A percentile compares a stretch with the other conserved stretches of the same genome.
Conservation (phyloP, 78 protist species). For the Isochrysis galbana region DNA sequence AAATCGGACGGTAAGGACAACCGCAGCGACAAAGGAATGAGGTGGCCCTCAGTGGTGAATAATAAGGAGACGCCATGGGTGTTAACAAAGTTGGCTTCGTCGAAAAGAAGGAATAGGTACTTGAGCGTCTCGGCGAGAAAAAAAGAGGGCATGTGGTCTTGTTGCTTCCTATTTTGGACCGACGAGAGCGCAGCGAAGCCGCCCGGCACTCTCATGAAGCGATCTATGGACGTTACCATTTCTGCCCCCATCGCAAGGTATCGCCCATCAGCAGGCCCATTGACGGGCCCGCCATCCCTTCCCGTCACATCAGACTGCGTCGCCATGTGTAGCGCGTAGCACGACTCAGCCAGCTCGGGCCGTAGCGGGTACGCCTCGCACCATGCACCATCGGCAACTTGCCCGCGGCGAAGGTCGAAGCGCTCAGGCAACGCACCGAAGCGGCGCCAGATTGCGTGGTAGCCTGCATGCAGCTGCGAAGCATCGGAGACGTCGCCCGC, state of each 20-base stretch:
- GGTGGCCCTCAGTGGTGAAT: constrained; percentile 40
- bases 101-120: constrained; percentile 82
- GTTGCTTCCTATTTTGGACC: not conserved
- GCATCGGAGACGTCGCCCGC: constrained; percentile 62
- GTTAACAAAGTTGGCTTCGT: constrained; percentile 48
- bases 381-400: not conserved
- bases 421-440: constrained; percentile 82
- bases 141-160: constrained; percentile 45
- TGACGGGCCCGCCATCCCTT: too few species aligned
- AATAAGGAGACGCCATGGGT: not conserved
- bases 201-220: not conserved
- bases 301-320: too few species aligned
- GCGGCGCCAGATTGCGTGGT: constrained; percentile 62
- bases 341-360: constrained; percentile 76
- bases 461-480: constrained; percentile 24
- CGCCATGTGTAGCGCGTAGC: constrained; percentile 68
- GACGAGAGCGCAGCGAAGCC: constrained; percentile 38
- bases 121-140: constrained; percentile 83
- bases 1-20: too few species aligned
- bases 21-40: not conserved
- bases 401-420: constrained; percentile 20
- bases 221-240: not conserved
- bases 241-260: constrained; percentile 51
- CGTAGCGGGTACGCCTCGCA: not conserved
- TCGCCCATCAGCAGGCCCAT: not conserved